Conservation (phyloP, 768 basidiomycete species). For the Lyophyllum semitale region DNA sequence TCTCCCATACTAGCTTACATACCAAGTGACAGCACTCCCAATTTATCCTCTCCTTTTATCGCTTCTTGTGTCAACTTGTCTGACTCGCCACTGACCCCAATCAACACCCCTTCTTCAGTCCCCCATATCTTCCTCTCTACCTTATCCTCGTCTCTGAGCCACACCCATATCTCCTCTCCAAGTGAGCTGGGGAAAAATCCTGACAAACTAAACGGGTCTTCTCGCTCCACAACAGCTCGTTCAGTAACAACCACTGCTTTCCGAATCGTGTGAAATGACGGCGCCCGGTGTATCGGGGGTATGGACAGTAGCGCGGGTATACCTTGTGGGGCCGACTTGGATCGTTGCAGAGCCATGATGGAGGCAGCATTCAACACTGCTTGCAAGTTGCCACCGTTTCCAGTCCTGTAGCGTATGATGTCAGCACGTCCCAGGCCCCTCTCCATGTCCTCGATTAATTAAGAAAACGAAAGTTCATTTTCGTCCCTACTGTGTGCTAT, state of each 20-base stretch:
- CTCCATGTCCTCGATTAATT: background rate
- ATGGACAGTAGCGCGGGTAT: slow-evolving; percentile 13
- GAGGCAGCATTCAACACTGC: background rate
- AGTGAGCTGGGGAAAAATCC: slow-evolving; percentile 47
- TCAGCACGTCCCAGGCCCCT: slow-evolving; percentile 11
- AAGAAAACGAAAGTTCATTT: background rate
- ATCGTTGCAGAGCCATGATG: slow-evolving; percentile 25
- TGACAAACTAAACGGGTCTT: slow-evolving; percentile 50
- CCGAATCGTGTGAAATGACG: slow-evolving; percentile 21
- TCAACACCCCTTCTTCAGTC: slow-evolving; percentile 20
- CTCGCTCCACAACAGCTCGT: slow-evolving; percentile 10
- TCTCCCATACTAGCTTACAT: slow-evolving; percentile 22
- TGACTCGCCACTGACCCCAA: slow-evolving; percentile 20
- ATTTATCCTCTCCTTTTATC: slow-evolving; percentile 48
- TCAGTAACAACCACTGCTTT: background rate
- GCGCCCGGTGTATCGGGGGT: slow-evolving; percentile 16
- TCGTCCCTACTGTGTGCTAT: background rate
- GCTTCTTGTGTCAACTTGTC: slow-evolving; percentile 33
- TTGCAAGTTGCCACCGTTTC: background rate
- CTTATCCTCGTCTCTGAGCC: slow-evolving; percentile 37
- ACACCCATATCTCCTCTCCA: slow-evolving; percentile 39
- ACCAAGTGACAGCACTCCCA: slow-evolving; percentile 50
- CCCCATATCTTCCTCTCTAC: slow-evolving; percentile 9
- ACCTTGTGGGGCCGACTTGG: slow-evolving; percentile 31
- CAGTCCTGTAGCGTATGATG: slow-evolving; percentile 10